Evolutionary conservation across 352 stramenopile species (phyloP).

Genomic region (Globisporangium uncinulatum): DNA sequence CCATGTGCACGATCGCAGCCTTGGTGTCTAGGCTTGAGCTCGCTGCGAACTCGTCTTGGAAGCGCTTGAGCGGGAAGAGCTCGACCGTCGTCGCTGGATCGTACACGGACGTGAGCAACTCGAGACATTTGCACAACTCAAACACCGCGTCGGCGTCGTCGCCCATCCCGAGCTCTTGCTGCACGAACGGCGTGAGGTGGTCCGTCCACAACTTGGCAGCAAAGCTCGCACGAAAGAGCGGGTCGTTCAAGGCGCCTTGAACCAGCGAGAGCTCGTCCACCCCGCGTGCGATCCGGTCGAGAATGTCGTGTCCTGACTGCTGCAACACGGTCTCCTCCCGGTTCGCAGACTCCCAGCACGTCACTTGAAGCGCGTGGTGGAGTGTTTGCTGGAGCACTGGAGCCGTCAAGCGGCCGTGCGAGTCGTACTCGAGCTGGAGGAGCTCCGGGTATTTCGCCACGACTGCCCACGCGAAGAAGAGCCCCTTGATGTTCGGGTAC

Average conservation of each 20-base stretch:
- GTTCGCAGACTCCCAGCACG: constrained; percentile 9
- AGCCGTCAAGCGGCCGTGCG: constrained; percentile 12
- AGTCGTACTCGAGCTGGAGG: constrained; percentile 27
- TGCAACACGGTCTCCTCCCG: too few species aligned
- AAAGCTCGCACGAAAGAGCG: neutral
- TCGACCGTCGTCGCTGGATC: neutral
- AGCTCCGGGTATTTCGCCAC: constrained; percentile 27
- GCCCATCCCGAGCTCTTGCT: constrained; percentile 14
- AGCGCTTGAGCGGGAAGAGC: neutral
- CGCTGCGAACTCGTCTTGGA: neutral
- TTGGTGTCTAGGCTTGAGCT: neutral
- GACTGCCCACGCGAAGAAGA: constrained; percentile 35
- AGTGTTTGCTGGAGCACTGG: constrained; percentile 21
- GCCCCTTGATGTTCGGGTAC: constrained; percentile 33
- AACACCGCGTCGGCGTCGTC: neutral
- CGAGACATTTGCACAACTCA: constrained; percentile 7
- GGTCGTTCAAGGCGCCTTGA: too few species aligned
- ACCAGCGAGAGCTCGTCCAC: too few species aligned
- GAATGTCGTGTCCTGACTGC: too few species aligned
- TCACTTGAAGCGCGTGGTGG: constrained; percentile 22
- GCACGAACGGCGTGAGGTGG: constrained; percentile 25
- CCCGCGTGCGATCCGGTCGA: too few species aligned
- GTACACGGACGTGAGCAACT: constrained; percentile 3
- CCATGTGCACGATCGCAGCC: too few species aligned
- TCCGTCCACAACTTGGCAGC: constrained; percentile 16